These are phyloP conservation scores for Pyrenula massariospora DNA, from an alignment of 495 filamentous ascomycete genomes.

Conservation along the genomic window DNA sequence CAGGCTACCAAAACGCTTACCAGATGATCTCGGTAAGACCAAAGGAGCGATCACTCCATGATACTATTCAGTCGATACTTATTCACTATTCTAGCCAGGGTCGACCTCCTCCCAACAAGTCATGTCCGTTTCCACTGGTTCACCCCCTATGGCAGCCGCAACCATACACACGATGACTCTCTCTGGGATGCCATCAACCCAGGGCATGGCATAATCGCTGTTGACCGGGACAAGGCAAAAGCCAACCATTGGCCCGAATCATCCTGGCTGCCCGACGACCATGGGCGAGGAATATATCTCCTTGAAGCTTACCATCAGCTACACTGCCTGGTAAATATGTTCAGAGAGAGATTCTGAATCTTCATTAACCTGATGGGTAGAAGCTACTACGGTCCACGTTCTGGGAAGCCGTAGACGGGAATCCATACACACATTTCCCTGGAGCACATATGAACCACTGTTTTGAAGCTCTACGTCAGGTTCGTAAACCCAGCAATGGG, in stretches of 20 bases:
- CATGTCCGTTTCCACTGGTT: not conserved
- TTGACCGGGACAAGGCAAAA: slow-evolving; percentile 8
- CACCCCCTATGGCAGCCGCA: not conserved
- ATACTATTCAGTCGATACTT: no score
- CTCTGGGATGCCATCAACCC: slow-evolving; percentile 10
- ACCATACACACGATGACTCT: not conserved
- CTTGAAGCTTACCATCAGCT: slow-evolving; percentile 15
- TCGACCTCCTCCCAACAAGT: not conserved
- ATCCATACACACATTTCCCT: not conserved
- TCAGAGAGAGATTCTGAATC: not conserved
- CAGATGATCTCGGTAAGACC: no score
- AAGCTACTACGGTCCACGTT: slow-evolving; percentile 2
- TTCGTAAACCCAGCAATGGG: no score
- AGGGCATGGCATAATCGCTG: slow-evolving; percentile 11
- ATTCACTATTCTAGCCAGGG: not conserved
- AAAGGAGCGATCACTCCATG: no score
- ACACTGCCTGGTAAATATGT: slow-evolving; percentile 9
- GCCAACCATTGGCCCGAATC: slow-evolving; percentile 2
- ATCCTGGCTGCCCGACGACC: slow-evolving; percentile 7
- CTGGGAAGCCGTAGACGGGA: slow-evolving; percentile 1
- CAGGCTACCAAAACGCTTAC: no score
- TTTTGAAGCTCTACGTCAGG: slow-evolving; percentile 7
- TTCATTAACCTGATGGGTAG: not conserved
- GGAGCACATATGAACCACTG: slow-evolving; percentile 8
- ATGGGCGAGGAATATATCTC: slow-evolving; percentile 8